Evolutionary conservation across 2,329 filamentous ascomycete genomes (phyloP).

Genomic region (Venturia oleaginea): DNA sequence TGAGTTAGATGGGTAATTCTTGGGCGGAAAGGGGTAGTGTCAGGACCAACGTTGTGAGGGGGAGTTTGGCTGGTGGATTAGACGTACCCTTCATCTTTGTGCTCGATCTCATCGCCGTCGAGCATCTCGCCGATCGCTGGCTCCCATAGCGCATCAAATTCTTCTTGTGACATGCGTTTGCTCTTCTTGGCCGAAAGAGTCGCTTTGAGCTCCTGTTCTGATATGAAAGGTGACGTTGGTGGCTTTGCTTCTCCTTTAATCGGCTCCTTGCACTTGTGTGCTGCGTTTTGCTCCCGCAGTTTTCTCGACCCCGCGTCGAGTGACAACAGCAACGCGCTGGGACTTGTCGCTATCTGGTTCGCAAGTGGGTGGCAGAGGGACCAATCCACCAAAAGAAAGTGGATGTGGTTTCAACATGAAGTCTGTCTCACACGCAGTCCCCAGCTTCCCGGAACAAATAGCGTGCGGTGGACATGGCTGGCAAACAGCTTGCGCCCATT

Average conservation of each 20-base stretch:
- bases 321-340: slow-evolving; percentile 75
- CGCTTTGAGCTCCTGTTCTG: slow-evolving; percentile 63
- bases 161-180: slow-evolving; percentile 73
- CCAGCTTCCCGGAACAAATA: slow-evolving; percentile 71
- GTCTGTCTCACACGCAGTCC: slow-evolving; percentile 72
- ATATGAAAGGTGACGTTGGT: slow-evolving; percentile 57
- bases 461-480: slow-evolving; percentile 87
- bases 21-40: slow-evolving; percentile 18
- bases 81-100: slow-evolving; percentile 50
- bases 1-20: slow-evolving; percentile 9
- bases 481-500: slow-evolving; percentile 64
- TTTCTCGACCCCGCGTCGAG: slow-evolving; percentile 78
- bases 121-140: slow-evolving; percentile 65
- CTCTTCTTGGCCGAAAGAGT: slow-evolving; percentile 66
- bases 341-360: slow-evolving; percentile 92
- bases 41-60: slow-evolving; percentile 21
- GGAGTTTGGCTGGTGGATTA: slow-evolving; percentile 19
- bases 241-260: slow-evolving; percentile 51
- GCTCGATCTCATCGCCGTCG: slow-evolving; percentile 50
- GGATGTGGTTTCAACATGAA: slow-evolving; percentile 82
- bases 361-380: slow-evolving; percentile 84
- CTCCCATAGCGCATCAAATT: slow-evolving; percentile 84
- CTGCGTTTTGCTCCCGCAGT: slow-evolving; percentile 75
- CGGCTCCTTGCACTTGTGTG: slow-evolving; percentile 80
- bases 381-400: slow-evolving; percentile 66